phyloP scores from a whole-genome alignment of 129 eudicot species.

The Tanacetum coccineum region DNA sequence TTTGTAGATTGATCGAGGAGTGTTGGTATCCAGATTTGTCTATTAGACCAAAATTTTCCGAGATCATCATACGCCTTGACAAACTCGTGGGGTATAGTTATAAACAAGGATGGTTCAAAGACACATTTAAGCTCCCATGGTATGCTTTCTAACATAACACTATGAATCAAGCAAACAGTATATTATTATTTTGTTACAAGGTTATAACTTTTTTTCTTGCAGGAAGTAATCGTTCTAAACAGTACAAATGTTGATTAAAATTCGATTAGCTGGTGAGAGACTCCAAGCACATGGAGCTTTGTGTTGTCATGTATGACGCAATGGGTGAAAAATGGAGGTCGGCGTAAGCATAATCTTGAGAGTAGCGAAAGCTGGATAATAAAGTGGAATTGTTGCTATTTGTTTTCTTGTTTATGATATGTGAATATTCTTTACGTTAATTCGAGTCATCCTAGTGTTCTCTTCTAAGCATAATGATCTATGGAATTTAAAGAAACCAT shows the following conservation, averaged over 20 bases:
- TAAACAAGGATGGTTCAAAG: conserved; percentile 98
- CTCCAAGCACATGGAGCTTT: background rate
- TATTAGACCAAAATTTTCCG: conserved; percentile 72
- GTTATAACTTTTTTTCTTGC: conserved; percentile 5
- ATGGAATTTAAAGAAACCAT: too few relatives aligned
- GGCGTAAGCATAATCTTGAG: conserved; percentile 10
- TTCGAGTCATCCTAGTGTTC: background rate
- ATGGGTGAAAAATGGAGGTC: conserved; percentile 7
- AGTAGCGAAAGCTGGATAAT: conserved; percentile 9
- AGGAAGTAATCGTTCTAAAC: conserved; percentile 24
- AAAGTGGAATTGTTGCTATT: conserved; percentile 16
- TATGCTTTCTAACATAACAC: conserved; percentile 22
- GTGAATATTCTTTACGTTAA: conserved; percentile 9
- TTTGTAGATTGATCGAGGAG: conserved; percentile 76
- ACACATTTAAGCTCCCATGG: conserved; percentile 95
- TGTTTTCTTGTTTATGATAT: conserved; percentile 21
- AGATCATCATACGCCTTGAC: conserved; percentile 72
- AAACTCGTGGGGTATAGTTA: conserved; percentile 58
- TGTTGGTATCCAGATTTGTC: conserved; percentile 67
- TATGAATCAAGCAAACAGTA: background rate
- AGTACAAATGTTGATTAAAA: conserved; percentile 17
- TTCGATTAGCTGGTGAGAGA: conserved; percentile 15
- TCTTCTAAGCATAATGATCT: background rate
- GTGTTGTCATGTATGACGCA: background rate
- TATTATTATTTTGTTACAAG: conserved; percentile 1